phyloP scores from a whole-genome alignment of 2,329 filamentous ascomycete genomes.

The Trichoderma sp. region DNA sequence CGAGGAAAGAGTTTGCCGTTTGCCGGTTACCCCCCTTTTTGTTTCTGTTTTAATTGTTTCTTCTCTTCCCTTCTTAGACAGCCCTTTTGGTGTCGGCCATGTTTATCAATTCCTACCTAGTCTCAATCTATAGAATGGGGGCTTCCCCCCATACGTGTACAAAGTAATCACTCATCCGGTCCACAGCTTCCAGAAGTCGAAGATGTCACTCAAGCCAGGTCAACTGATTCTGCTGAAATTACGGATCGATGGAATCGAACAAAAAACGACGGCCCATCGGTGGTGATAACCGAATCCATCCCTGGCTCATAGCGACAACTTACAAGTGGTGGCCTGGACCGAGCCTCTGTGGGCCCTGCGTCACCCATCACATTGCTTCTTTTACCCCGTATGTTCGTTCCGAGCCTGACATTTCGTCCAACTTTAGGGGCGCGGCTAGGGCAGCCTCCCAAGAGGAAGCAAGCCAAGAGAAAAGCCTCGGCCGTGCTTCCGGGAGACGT shows the following conservation, averaged over 20 bases:
- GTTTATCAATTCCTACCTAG: neutral
- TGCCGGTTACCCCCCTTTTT: neutral
- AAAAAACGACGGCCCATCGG: slow-evolving; percentile 1
- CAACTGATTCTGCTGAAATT: slow-evolving; percentile 18
- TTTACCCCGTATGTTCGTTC: slow-evolving; percentile 3
- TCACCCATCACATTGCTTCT: neutral
- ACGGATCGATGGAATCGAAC: slow-evolving; percentile 16
- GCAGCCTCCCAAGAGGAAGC: neutral
- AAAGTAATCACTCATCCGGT: neutral
- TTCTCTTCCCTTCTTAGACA: neutral
- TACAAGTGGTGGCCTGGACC: slow-evolving; percentile 1
- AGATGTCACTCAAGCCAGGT: neutral
- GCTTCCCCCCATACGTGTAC: neutral
- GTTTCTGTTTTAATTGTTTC: neutral
- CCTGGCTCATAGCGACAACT: neutral
- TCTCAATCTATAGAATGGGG: neutral
- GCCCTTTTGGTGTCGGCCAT: neutral
- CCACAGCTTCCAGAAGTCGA: slow-evolving; percentile 13
- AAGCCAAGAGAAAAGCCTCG: neutral
- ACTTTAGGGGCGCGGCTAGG: slow-evolving; percentile 4
- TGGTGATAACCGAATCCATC: slow-evolving; percentile 19
- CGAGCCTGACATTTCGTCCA: neutral
- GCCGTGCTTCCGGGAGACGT: neutral
- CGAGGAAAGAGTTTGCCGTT: neutral
- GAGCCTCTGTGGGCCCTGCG: neutral